These are phyloP conservation scores for Priceomyces fermenticarens DNA, from an alignment of 805 yeast species.

Conservation along the genomic window DNA sequence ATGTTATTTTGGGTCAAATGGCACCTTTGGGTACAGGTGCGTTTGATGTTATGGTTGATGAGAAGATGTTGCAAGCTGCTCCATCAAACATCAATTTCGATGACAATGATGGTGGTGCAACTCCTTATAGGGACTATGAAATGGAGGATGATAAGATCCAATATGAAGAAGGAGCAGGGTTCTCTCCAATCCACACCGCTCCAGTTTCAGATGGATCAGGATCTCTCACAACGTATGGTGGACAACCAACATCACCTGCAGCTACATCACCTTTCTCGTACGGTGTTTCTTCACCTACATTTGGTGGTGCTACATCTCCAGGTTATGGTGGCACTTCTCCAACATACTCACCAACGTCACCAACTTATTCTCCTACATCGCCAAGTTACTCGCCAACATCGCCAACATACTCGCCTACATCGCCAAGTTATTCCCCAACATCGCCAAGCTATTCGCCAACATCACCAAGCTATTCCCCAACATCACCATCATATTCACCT, in stretches of 20 bases:
- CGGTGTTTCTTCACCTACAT: constrained; percentile 47
- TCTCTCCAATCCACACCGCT: constrained; percentile 94
- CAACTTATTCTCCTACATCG: constrained; percentile 56
- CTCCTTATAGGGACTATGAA: constrained; percentile 79
- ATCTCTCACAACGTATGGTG: constrained; percentile 87
- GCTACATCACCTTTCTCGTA: constrained; percentile 59
- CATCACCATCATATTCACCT: constrained; percentile 57
- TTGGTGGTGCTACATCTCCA: constrained; percentile 52
- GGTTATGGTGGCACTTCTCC: constrained; percentile 76
- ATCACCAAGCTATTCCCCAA: constrained; percentile 57
- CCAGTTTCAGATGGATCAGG: constrained; percentile 71
- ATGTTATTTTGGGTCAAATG: constrained; percentile 95
- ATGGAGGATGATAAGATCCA: constrained; percentile 59
- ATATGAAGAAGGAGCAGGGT: constrained; percentile 72
- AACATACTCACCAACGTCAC: constrained; percentile 60
- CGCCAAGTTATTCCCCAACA: constrained; percentile 65
- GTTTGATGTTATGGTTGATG: constrained; percentile 93
- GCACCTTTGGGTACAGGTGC: constrained; percentile 99
- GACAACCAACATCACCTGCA: constrained; percentile 49
- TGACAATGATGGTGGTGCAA: constrained; percentile 68
- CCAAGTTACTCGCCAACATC: constrained; percentile 76
- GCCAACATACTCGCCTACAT: constrained; percentile 65
- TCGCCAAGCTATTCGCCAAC: constrained; percentile 73
- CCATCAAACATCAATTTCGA: constrained; percentile 43
- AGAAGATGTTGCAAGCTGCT: constrained; percentile 68